Conservation (phyloP, 495 filamentous ascomycete species). For the Achaetomiella virescens region DNA sequence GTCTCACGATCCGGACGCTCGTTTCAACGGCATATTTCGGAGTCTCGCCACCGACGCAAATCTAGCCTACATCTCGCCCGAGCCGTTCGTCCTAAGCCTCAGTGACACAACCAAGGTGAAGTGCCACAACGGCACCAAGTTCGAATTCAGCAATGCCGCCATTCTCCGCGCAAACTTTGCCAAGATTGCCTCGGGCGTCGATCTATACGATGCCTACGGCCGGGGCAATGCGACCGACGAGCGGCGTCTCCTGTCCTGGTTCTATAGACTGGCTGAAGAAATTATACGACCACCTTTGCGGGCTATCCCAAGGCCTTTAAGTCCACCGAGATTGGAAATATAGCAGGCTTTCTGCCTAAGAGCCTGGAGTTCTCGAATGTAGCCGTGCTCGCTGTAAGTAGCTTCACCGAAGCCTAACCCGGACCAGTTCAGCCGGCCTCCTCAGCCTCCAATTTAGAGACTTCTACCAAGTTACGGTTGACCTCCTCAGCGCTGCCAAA, state of each 20-base stretch:
- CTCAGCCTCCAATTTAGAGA: background rate
- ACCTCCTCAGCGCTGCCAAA: constrained; percentile 4
- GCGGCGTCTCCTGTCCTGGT: background rate
- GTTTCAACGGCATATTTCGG: constrained; percentile 22
- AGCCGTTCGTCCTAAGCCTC: background rate
- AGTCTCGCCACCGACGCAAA: constrained; percentile 4
- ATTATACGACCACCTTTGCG: background rate
- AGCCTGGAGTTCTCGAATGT: background rate
- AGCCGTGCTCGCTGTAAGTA: constrained; percentile 13
- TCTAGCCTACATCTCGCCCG: background rate
- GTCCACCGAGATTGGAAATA: background rate
- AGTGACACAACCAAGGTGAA: constrained; percentile 13
- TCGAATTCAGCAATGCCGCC: constrained; percentile 7
- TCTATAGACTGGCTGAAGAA: background rate
- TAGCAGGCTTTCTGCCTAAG: constrained; percentile 6
- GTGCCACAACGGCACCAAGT: constrained; percentile 15
- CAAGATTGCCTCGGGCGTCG: constrained; percentile 10
- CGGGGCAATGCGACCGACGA: background rate
- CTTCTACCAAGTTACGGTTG: constrained; percentile 12
- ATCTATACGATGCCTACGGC: constrained; percentile 11
- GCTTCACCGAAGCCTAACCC: constrained; percentile 6
- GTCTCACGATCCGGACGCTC: constrained; percentile 31
- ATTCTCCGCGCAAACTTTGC: constrained; percentile 16
- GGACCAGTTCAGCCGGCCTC: background rate
- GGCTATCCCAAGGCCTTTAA: constrained; percentile 11